phyloP scores from a whole-genome alignment of 768 basidiomycete genomes.

The Lactarius tabidus region DNA sequence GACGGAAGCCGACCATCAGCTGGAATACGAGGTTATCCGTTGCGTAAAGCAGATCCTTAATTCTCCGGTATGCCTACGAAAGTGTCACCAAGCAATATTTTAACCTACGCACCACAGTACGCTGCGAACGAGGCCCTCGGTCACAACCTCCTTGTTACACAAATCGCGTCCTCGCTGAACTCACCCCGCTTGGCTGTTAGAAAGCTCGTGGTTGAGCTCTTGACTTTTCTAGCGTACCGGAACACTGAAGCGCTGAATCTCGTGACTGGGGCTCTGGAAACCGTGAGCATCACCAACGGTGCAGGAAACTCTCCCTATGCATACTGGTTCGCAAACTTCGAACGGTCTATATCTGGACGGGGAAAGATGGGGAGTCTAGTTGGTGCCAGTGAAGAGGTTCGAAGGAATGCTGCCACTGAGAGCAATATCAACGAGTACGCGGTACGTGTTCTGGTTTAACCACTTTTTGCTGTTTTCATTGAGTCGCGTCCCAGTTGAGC shows the following conservation, averaged over 20 bases:
- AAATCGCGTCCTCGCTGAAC: conserved; percentile 79
- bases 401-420: conserved; percentile 59
- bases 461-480: background rate
- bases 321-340: conserved; percentile 87
- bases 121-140: conserved; percentile 70
- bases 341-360: conserved; percentile 69
- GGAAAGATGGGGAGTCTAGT: conserved; percentile 96
- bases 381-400: conserved; percentile 89
- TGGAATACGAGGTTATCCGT: conserved; percentile 89
- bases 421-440: conserved; percentile 80
- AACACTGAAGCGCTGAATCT: conserved; percentile 55
- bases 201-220: conserved; percentile 72
- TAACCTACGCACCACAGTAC: conserved; percentile 23
- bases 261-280: conserved; percentile 72
- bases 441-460: conserved; percentile 42
- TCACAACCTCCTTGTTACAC: conserved; percentile 67
- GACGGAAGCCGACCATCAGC: conserved; percentile 55
- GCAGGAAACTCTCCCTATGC: conserved; percentile 62
- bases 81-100: background rate
- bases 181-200: conserved; percentile 77
- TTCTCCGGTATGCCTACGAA: conserved; percentile 41
- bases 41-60: conserved; percentile 84
- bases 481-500: conserved; percentile 42
- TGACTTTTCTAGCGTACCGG: conserved; percentile 68
- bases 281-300: conserved; percentile 61